Base-by-base conservation (phyloP, 345 rosid species). In the Reutealis trisperma region DNA sequence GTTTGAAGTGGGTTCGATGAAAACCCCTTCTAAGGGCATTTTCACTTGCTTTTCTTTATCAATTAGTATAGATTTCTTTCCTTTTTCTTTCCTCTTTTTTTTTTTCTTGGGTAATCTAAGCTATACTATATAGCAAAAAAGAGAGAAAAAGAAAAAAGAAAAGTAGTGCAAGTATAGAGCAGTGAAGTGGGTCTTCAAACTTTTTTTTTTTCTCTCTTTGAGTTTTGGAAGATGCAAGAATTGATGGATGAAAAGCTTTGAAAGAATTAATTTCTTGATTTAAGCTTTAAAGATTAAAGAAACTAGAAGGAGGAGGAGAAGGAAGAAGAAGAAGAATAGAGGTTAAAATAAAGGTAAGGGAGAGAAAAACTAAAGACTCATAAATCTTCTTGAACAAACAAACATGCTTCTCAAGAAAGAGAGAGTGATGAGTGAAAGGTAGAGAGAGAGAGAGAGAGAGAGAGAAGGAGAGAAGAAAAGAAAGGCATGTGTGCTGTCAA, bases 11-110 rank as follows among this genome's bases (percentile, higher is more conserved):
- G 86, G 81, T 83, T 89, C 91, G 64, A 87, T 64, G 78, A 87
- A 87, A 77, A 83, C 77, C 78, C 90, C 87, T 74, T 91, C 88
- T 59, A 86, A 80, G 78, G 93, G 88, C 83, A 86, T 88, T 51
- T 67, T 77, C 19, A 22, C 27, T 52, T 21, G 24, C 3, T 37
- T 54, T 52, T 64, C 70, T 47, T 73, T 74, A 57, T 42, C 52
- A 15, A 27, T 6, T 25, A 25, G 14, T 49, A 18, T 44, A 18
- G 16, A 13, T n/a, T 67, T 8, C 44, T n/a, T 22, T 14, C 30
- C 60, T 45, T 71, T 75, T 69, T 70, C 62, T 22, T 37, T 74
- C 32, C 63, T 24, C 63, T 24, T 19, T 16, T 16, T 16, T 41
- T 47, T 44, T 24, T 57, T 44, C 41, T 9, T 51, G 57, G 18